Percentiles rank a stretch among this genome's conserved stretches.
Conservation (phyloP, 441 rosid species). For the Populus hybrid region DNA sequence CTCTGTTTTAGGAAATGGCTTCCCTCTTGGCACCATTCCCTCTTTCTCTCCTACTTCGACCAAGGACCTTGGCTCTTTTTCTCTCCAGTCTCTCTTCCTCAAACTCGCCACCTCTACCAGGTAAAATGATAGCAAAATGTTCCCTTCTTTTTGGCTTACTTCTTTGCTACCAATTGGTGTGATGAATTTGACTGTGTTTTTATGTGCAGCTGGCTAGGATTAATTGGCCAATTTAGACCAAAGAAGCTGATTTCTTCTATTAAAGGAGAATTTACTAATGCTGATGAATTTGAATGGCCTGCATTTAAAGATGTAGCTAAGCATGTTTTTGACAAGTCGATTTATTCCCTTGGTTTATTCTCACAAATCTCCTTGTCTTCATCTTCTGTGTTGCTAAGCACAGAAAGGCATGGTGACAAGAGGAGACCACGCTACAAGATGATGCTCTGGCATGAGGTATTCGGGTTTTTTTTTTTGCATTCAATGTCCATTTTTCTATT, state of each 20-base stretch:
- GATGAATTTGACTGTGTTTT: background rate
- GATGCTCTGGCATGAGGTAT: conserved; percentile 62
- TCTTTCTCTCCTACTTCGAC: conserved; percentile 48
- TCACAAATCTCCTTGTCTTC: conserved; percentile 53
- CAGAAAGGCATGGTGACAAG: conserved; percentile 58
- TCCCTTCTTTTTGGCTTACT: background rate
- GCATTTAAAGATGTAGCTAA: conserved; percentile 50
- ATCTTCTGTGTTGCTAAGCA: conserved; percentile 46
- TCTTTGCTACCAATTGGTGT: background rate
- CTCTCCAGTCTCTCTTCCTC: conserved; percentile 63
- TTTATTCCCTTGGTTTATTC: conserved; percentile 56
- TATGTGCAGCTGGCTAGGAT: conserved; percentile 64
- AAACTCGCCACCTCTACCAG: conserved; percentile 48
- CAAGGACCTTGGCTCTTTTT: conserved; percentile 59
- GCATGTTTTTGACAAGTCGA: conserved; percentile 63
- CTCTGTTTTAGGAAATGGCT: conserved; percentile 55
- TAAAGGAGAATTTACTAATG: conserved; percentile 44
- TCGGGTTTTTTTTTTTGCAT: conserved; percentile 12
- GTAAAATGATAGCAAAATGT: conserved; percentile 23
- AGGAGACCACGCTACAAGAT: conserved; percentile 53
- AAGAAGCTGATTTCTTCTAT: conserved; percentile 58
- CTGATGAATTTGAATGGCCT: conserved; percentile 50
- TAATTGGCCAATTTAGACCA: conserved; percentile 72
- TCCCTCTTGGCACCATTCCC: conserved; percentile 79
- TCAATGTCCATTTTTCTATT: background rate